Conservation (phyloP, 805 yeast genomes). For the Saturnispora serradocipensis region DNA sequence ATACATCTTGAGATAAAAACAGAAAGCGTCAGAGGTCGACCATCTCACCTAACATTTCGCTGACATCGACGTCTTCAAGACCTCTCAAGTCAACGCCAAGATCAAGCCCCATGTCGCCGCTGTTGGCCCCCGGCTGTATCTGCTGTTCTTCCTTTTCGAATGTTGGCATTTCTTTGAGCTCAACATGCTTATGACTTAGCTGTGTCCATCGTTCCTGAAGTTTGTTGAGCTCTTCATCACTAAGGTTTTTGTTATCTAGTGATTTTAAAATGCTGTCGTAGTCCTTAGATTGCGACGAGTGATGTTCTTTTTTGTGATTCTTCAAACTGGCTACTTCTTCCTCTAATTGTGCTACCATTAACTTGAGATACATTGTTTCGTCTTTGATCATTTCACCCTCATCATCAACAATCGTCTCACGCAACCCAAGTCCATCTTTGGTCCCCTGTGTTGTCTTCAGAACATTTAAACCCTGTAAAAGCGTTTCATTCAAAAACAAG, state of each 20-base stretch:
- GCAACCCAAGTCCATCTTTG: slow-evolving; percentile 15
- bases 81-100: slow-evolving; percentile 1
- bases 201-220: not conserved
- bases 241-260: not conserved
- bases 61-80: slow-evolving; percentile 2
- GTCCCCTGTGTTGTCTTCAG: slow-evolving; percentile 8
- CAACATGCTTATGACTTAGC: slow-evolving; percentile 13
- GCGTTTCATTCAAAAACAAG: slow-evolving; percentile 25
- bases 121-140: not conserved
- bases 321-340: slow-evolving; percentile 7
- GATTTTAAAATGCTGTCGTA: not conserved
- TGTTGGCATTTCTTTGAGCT: slow-evolving; percentile 12
- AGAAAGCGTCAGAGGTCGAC: not conserved
- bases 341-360: slow-evolving; percentile 13
- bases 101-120: slow-evolving; percentile 2
- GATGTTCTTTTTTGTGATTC: not conserved
- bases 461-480: slow-evolving; percentile 17
- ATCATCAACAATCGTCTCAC: slow-evolving; percentile 16
- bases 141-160: not conserved
- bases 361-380: slow-evolving; percentile 12
- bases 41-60: slow-evolving; percentile 4
- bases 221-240: slow-evolving; percentile 8
- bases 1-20: not conserved
- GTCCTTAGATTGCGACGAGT: not conserved
- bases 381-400: slow-evolving; percentile 9